Evolutionary conservation across 2,329 filamentous ascomycete species (phyloP), one percentile per base, ranked within the genome.

Genomic region (Tolypocladium tundrense): DNA sequence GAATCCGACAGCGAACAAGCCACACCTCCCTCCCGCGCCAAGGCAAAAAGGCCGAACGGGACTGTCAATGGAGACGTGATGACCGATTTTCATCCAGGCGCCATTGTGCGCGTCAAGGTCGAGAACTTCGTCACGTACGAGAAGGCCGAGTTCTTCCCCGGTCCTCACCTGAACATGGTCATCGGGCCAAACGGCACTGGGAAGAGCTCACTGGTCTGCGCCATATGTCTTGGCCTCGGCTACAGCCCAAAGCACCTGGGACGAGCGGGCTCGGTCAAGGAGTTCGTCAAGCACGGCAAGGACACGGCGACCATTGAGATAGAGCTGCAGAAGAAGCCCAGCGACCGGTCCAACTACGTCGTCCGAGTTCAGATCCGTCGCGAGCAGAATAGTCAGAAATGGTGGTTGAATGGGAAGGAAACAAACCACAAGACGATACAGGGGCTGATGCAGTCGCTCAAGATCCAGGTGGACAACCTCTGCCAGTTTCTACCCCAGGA

Each of bases 181-280:
- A 96, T 99, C 65, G 94, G 94, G 0, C 94, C 94, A n/a, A 99
- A 99, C 67, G 94, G 94, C 40, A 97, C 94, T 0, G 94, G 94
- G 57, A 99, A 99, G 75, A 97, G 93, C 73, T 97, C 94, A 0
- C 79, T 99, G 33, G 93, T 99, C 50, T 99, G 94, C 73, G 94
- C 94, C 51, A 96, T 99, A 64, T 97, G 94, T 68, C 75, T 99
- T 16, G 94, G 94, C 2, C 77, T 99, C 33, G 94, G 94, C 53
- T 97, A 88, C 79, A 83, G 85, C 39, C 86, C 92, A 31, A 84
- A 87, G 72, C 84, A 92, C 66, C 81, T 99, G 19, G 94, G 93
- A 19, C 87, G 94, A 60, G 91, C 92, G 8, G 91, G 88, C 66
- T 86, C 91, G 16, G 78, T 93, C 59, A 87, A 88, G 57, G 92